Percentiles rank a stretch among this genome's conserved stretches.
Conservation (phyloP, 768 basidiomycete genomes). For the Sistotremastrum niveocremeum region DNA sequence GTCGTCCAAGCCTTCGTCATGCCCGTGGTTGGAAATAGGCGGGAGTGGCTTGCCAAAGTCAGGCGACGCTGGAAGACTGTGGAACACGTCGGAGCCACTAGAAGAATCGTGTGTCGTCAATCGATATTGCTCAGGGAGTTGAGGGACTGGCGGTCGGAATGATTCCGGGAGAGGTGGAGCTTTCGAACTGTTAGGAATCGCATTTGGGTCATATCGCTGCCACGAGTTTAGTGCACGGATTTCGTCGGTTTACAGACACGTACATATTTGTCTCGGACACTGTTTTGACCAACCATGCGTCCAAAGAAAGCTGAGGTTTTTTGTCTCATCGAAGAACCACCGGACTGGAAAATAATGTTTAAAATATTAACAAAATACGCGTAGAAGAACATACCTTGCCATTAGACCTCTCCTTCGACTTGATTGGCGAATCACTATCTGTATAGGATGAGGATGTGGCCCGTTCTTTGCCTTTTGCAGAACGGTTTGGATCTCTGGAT, state of each 20-base stretch:
- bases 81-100: slow-evolving; percentile 34
- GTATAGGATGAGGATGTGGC: too few species aligned
- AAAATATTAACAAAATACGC: slow-evolving; percentile 1
- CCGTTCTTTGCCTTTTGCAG: neutral
- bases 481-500: too few species aligned
- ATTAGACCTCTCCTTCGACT: neutral
- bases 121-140: slow-evolving; percentile 33
- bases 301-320: slow-evolving; percentile 76
- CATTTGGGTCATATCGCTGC: slow-evolving; percentile 2
- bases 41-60: slow-evolving; percentile 52
- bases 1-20: slow-evolving; percentile 30
- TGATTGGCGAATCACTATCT: too few species aligned
- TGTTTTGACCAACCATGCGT: slow-evolving; percentile 59
- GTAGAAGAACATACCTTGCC: slow-evolving; percentile 30
- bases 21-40: slow-evolving; percentile 31
- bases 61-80: slow-evolving; percentile 17
- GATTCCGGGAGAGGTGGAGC: slow-evolving; percentile 8
- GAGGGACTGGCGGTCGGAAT: slow-evolving; percentile 38
- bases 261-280: slow-evolving; percentile 58
- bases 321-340: slow-evolving; percentile 53
- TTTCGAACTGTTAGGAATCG: neutral
- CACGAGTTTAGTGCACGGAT: slow-evolving; percentile 1
- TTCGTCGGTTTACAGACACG: slow-evolving; percentile 11
- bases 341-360: slow-evolving; percentile 19
- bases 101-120: slow-evolving; percentile 22